These are phyloP conservation scores for Cordyceps cicadae DNA, from an alignment of 2,329 filamentous ascomycete species.

Conservation along the genomic window DNA sequence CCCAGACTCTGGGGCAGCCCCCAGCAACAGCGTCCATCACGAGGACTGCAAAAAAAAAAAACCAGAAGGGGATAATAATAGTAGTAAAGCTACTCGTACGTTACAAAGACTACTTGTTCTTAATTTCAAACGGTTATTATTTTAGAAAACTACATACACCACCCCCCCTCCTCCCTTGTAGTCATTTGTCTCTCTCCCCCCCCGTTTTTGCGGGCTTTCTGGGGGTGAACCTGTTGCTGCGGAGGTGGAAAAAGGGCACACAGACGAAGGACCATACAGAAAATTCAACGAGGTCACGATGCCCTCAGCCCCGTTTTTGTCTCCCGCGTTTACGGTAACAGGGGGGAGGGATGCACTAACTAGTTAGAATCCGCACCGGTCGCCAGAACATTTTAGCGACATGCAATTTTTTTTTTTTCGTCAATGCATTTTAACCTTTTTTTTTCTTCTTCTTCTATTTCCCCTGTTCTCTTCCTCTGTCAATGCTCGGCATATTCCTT, in stretches of 20 bases:
- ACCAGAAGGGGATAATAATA: not conserved
- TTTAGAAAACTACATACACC: too few relatives aligned
- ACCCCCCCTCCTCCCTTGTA: too few relatives aligned
- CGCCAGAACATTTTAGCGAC: not conserved
- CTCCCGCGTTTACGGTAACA: not conserved
- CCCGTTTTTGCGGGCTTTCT: not conserved
- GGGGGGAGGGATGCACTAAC: not conserved
- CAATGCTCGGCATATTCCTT: not conserved
- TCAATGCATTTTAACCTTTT: not conserved
- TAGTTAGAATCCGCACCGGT: not conserved
- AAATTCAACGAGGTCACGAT: conserved; percentile 12
- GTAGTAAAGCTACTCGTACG: too few relatives aligned
- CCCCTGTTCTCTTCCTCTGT: too few relatives aligned
- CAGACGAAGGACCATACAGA: conserved; percentile 1
- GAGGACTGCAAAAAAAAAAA: conserved; percentile 19
- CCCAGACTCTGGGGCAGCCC: not conserved
- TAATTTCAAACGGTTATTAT: too few relatives aligned
- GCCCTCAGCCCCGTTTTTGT: conserved; percentile 1
- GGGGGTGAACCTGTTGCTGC: too few relatives aligned
- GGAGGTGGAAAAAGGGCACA: too few relatives aligned
- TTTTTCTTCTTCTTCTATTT: not conserved
- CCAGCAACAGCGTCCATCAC: conserved; percentile 20
- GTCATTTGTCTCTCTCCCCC: too few relatives aligned
- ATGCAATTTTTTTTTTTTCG: not conserved
- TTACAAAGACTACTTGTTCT: too few relatives aligned